Conservation (phyloP, 495 filamentous ascomycete species). For the Penicillium ochrochloron region DNA sequence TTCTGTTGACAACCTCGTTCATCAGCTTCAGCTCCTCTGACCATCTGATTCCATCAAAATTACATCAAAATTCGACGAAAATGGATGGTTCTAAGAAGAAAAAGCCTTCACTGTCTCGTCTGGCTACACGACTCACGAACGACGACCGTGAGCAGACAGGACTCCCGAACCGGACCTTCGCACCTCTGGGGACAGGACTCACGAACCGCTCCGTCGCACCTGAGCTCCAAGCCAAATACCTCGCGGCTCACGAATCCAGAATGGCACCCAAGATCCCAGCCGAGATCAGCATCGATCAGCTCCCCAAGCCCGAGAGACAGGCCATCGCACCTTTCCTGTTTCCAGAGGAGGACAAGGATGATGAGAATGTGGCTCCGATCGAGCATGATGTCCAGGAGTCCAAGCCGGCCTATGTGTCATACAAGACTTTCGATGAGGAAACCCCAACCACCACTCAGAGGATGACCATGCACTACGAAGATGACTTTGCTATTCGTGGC, state of each 20-base stretch:
- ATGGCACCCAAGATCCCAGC: slow-evolving; percentile 1
- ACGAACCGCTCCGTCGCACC: too few relatives aligned
- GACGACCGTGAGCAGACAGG: too few relatives aligned
- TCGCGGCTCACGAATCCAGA: slow-evolving; percentile 6
- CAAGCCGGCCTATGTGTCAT: slow-evolving; percentile 16
- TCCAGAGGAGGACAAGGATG: slow-evolving; percentile 32
- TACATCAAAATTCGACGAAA: not conserved
- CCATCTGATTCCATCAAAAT: not conserved
- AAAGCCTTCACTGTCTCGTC: slow-evolving; percentile 24
- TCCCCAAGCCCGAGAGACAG: slow-evolving; percentile 9
- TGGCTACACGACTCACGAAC: slow-evolving; percentile 19
- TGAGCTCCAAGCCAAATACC: not conserved
- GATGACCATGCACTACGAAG: slow-evolving; percentile 62
- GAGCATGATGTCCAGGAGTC: slow-evolving; percentile 18
- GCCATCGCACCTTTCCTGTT: slow-evolving; percentile 30
- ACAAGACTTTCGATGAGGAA: slow-evolving; percentile 25
- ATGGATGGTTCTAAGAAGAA: slow-evolving; percentile 26
- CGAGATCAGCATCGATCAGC: slow-evolving; percentile 1
- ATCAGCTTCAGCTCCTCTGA: not conserved
- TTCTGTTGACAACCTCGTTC: not conserved
- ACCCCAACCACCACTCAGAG: slow-evolving; percentile 34
- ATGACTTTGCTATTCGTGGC: slow-evolving; percentile 61
- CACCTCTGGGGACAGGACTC: too few relatives aligned
- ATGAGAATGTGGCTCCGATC: slow-evolving; percentile 26
- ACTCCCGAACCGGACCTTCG: too few relatives aligned